phyloP scores from a whole-genome alignment of 164 flowering plant species.

The Annona cherimola region DNA sequence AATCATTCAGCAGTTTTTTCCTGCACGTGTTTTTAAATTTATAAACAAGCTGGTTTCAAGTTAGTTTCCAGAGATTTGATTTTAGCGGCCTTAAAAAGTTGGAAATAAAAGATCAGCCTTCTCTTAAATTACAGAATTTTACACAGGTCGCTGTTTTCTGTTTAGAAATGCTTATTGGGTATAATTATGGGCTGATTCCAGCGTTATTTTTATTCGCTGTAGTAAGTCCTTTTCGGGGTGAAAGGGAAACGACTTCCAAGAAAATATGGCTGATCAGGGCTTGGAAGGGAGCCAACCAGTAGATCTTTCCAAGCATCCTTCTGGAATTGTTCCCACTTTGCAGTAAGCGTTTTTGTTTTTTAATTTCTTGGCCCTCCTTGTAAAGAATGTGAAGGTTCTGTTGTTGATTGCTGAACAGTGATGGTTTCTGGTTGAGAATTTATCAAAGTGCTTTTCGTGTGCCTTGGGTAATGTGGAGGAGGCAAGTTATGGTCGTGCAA shows the following conservation, averaged over 20 bases:
- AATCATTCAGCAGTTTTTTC: neutral
- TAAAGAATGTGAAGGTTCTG: neutral
- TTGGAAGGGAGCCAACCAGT: constrained; percentile 26
- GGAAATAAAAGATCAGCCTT: neutral
- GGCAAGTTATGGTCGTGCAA: neutral
- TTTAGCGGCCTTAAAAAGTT: neutral
- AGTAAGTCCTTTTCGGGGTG: neutral
- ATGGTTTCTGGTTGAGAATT: neutral
- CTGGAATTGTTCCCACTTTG: constrained; percentile 23
- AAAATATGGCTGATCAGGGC: constrained; percentile 17
- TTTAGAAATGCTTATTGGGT: neutral
- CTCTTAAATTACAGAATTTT: neutral
- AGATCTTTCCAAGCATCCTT: constrained; percentile 22
- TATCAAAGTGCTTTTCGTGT: neutral
- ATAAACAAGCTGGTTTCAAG: too few relatives aligned
- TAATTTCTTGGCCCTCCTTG: neutral
- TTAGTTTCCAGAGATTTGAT: too few relatives aligned
- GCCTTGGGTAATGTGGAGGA: neutral
- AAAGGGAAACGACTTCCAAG: neutral
- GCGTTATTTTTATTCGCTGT: neutral
- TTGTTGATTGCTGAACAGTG: neutral
- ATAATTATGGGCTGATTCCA: neutral
- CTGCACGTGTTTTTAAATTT: too few relatives aligned
- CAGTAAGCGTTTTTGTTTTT: constrained; percentile 14
- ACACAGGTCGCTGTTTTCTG: neutral